Evolutionary conservation across 306 rosid species (phyloP).

Genomic region (Gillenia trifoliata): DNA sequence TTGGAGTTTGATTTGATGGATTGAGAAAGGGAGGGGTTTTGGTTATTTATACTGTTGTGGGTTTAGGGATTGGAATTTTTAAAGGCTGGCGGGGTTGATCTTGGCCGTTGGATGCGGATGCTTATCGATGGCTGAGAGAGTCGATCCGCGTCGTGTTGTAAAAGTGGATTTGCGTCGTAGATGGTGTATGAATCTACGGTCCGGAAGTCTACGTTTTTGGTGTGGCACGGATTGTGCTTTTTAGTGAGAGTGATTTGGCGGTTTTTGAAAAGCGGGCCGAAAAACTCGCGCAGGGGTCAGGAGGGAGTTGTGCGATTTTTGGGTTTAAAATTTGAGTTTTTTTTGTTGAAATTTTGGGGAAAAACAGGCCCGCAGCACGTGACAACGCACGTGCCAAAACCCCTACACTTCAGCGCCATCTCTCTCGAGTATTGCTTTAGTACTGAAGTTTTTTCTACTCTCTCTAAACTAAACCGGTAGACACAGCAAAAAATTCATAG

Average conservation of each 20-base stretch:
- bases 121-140: slow-evolving; percentile 2
- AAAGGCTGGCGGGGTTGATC: not conserved
- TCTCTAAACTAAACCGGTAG: no score
- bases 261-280: not conserved
- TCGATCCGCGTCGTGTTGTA: slow-evolving; percentile 5
- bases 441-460: no score
- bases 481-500: no score
- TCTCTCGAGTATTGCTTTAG: no score
- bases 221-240: slow-evolving; percentile 18
- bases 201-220: rapidly evolving
- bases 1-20: not conserved
- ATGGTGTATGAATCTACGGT: not conserved
- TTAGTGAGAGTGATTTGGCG: not conserved
- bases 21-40: rapidly evolving
- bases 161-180: not conserved
- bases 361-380: not conserved
- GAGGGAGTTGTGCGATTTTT: not conserved
- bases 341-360: not conserved
- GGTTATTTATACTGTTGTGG: not conserved
- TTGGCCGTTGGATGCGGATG: slow-evolving; percentile 10
- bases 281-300: no score
- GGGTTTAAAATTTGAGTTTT: slow-evolving; percentile 2
- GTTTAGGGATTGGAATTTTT: not conserved
- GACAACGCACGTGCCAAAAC: no score
- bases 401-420: no score